Evolutionary conservation across 2,329 filamentous ascomycete species (phyloP), one percentile per base, ranked within the genome.

Genomic region (Phialophora verrucosa): DNA sequence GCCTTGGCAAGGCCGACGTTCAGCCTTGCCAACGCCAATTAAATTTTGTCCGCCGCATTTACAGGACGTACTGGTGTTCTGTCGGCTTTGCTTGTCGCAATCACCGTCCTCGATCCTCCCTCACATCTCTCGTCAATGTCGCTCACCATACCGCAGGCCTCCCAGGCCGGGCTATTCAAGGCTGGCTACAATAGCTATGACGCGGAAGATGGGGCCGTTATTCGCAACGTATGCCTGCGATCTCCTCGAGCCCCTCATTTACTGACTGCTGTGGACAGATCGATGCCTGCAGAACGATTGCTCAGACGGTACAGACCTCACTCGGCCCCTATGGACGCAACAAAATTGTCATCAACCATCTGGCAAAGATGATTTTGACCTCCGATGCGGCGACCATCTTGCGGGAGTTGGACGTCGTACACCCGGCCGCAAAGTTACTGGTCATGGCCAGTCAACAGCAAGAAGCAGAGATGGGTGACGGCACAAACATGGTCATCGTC

Each of bases 381-480:
- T 98, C 93, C 68, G 95, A 99, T 78, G 95, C 95, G 71, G 95
- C 95, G 72, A 98, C 95, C 51, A 99, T 99, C 78, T 87, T 99
- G 74, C 90, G 93, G 76, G 96, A 99, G 83, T 88, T 99, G 79
- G 95, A 99, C 76, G 95, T 99, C 70, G 93, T 99, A 64, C 95
- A 99, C 83, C 95, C 96, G 69, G 95, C 95, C 65, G 96, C 95
- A 59, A 99, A 99, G 83, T 85, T 99, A 71, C 84, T 99, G 62
- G 95, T 99, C 74, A 99, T 99, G 96, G 94, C 95, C 68, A 94
- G 91, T 79, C 95, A 99, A 81, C 95, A 99, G 83, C 96, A 99
- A 82, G 96, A 99, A 80, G 89, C 93, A 50, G 95, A 99, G 87
- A 97, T 99, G 92, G 95, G 95, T 66, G 96, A 99, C 82, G 95